phyloP scores from a whole-genome alignment of 345 rosid genomes.

The Pistacia integerrima region DNA sequence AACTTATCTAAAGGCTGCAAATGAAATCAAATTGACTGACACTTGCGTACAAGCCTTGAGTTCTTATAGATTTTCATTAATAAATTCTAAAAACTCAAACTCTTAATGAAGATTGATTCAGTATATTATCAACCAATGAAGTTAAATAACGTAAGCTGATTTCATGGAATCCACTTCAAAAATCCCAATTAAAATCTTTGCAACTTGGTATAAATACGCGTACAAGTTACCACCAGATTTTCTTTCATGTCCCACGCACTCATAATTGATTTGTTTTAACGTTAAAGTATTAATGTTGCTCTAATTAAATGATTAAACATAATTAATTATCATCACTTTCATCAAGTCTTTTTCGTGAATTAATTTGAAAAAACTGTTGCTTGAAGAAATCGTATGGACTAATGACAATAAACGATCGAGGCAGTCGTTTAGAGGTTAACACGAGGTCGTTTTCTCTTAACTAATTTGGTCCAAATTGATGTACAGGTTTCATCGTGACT shows the following conservation, averaged over 20 bases:
- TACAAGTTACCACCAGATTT: background rate
- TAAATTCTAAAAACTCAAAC: background rate
- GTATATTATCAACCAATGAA: slow-evolving; percentile 11
- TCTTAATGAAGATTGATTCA: background rate
- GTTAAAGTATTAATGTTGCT: background rate
- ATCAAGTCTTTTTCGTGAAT: background rate
- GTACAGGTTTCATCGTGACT: too few relatives aligned
- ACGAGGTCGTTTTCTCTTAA: too few relatives aligned
- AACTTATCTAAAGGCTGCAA: too few relatives aligned
- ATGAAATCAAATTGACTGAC: too few relatives aligned
- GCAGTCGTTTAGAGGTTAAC: too few relatives aligned
- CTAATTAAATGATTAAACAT: too few relatives aligned
- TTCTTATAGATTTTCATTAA: background rate
- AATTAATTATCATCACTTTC: background rate
- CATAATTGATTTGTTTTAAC: background rate
- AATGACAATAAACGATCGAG: background rate
- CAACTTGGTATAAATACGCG: background rate
- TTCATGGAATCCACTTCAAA: background rate
- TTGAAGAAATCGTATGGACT: background rate
- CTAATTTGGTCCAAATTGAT: too few relatives aligned
- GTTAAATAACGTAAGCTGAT: background rate
- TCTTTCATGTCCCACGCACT: background rate
- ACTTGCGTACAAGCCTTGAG: slow-evolving; percentile 6
- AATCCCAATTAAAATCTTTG: background rate
- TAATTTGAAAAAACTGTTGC: background rate